Evolutionary conservation across 1,284 basidiomycete species (phyloP).

Genomic region (Ceratobasidium sp.): DNA sequence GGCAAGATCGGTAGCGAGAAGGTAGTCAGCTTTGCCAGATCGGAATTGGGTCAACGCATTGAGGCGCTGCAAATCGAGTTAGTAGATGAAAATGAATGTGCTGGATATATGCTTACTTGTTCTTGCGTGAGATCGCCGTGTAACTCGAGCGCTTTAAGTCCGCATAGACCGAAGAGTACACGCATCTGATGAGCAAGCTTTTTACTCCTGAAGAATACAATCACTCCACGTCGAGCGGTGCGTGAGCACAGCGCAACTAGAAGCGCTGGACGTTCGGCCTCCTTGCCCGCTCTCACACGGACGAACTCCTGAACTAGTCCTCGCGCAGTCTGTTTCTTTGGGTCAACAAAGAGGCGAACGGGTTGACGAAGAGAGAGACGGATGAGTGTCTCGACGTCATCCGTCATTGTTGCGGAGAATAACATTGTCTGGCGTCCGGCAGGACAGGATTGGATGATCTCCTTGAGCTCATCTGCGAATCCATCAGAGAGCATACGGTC

Average conservation of each 20-base stretch:
- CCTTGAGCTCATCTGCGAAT: conserved; percentile 94
- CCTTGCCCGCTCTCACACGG: conserved; percentile 83
- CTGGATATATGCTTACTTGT: conserved; percentile 70
- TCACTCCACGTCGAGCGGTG: conserved; percentile 86
- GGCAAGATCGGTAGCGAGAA: conserved; percentile 96
- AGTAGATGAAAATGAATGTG: conserved; percentile 33
- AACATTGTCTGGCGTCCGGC: conserved; percentile 94
- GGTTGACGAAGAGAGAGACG: conserved; percentile 93
- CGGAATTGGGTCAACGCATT: conserved; percentile 89
- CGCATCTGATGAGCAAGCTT: conserved; percentile 97
- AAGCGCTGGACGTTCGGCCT: conserved; percentile 85
- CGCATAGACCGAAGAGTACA: conserved; percentile 90
- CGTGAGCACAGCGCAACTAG: conserved; percentile 88
- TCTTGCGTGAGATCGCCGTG: conserved; percentile 97
- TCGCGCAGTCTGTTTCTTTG: conserved; percentile 88
- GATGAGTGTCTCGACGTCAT: conserved; percentile 93
- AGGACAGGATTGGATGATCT: conserved; percentile 94
- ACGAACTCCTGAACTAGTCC: conserved; percentile 97
- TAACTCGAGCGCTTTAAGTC: conserved; percentile 89
- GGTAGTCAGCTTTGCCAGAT: conserved; percentile 85
- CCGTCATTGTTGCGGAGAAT: conserved; percentile 98
- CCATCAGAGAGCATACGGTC: conserved; percentile 98
- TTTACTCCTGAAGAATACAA: conserved; percentile 96
- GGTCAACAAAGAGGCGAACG: conserved; percentile 95
- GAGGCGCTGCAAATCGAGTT: conserved; percentile 72